These are phyloP conservation scores for Lophiotrema nucula DNA, from an alignment of 495 filamentous ascomycete species.

Conservation along the genomic window DNA sequence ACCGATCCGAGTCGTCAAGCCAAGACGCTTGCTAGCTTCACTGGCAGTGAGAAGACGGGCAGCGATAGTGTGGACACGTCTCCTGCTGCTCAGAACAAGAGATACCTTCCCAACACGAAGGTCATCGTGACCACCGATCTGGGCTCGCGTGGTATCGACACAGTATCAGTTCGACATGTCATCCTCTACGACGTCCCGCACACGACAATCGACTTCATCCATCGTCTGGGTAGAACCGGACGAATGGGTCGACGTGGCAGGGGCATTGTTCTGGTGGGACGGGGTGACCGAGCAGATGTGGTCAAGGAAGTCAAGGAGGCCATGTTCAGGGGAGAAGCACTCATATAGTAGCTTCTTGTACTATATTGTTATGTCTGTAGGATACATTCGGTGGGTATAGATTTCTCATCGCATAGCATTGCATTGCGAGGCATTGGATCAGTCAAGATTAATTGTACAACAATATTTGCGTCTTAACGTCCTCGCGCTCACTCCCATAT, in stretches of 20 bases:
- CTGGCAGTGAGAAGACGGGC: constrained; percentile 47
- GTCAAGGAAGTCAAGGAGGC: constrained; percentile 90
- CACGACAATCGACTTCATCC: constrained; percentile 94
- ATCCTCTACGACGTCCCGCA: constrained; percentile 95
- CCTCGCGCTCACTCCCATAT: too few species aligned
- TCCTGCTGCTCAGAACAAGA: constrained; percentile 7
- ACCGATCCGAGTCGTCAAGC: constrained; percentile 67
- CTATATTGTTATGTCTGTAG: background rate
- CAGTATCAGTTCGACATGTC: constrained; percentile 84
- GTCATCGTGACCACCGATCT: constrained; percentile 94
- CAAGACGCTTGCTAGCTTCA: constrained; percentile 76
- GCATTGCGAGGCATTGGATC: background rate
- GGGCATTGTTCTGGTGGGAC: constrained; percentile 86
- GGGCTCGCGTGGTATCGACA: constrained; percentile 90
- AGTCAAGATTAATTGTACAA: background rate
- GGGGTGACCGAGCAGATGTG: constrained; percentile 81
- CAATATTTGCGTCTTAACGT: too few species aligned
- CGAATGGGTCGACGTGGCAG: constrained; percentile 89
- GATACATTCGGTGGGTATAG: background rate
- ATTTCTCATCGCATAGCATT: background rate
- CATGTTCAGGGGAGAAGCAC: constrained; percentile 86
- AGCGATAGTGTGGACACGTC: background rate
- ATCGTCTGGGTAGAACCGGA: constrained; percentile 85
- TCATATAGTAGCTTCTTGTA: constrained; percentile 61
- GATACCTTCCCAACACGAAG: constrained; percentile 66